Percentiles rank a stretch among this genome's conserved stretches.
Conservation (phyloP, 805 yeast genomes). For the Candida railenensis region DNA sequence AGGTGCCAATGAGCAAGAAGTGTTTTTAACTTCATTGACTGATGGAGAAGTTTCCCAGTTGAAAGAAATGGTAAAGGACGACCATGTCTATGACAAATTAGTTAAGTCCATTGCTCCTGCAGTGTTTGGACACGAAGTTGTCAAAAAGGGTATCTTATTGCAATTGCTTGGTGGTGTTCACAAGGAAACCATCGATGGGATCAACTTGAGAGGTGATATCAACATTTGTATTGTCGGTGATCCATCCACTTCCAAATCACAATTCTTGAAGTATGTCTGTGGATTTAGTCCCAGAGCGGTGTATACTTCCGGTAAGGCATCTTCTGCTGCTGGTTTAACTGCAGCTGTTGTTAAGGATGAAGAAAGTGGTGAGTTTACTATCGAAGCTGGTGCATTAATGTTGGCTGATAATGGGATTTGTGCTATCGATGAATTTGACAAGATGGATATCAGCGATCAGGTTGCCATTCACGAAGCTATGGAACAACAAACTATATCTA, state of each 20-base stretch:
- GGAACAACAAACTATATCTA: constrained; percentile 99
- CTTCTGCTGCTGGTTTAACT: constrained; percentile 97
- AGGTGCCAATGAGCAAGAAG: constrained; percentile 75
- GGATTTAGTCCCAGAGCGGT: constrained; percentile 91
- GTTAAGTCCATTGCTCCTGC: constrained; percentile 93
- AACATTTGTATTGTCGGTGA: constrained; percentile 96
- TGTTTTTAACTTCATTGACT: constrained; percentile 72
- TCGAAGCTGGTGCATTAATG: constrained; percentile 98
- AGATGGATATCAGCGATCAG: constrained; percentile 94
- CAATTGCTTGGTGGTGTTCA: constrained; percentile 96
- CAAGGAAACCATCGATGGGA: constrained; percentile 89
- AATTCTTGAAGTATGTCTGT: constrained; percentile 89
- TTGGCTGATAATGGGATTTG: constrained; percentile 97
- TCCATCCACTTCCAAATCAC: constrained; percentile 96
- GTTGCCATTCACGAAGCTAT: constrained; percentile 99
- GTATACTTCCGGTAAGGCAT: constrained; percentile 97
- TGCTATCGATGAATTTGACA: constrained; percentile 97
- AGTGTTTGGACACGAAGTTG: constrained; percentile 91
- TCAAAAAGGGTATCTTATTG: constrained; percentile 85
- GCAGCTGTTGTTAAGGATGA: constrained; percentile 98
- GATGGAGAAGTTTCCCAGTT: constrained; percentile 82
- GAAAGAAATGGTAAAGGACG: constrained; percentile 87
- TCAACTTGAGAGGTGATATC: constrained; percentile 92
- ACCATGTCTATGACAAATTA: constrained; percentile 76
- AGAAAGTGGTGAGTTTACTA: constrained; percentile 94